Base-by-base conservation (phyloP, 257 asterid species). In the Nicotiana knightiana region DNA sequence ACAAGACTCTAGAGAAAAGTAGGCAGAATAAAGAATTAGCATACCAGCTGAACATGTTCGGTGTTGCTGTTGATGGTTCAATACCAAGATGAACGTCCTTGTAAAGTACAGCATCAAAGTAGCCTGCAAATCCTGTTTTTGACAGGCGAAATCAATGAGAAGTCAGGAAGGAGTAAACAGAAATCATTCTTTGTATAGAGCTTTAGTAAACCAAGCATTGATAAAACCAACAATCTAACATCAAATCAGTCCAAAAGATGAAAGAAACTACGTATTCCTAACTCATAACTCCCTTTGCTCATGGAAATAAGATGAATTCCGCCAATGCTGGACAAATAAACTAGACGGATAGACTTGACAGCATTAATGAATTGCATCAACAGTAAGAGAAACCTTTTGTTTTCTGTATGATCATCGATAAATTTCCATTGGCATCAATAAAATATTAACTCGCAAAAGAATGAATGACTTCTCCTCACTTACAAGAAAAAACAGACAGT, bases 1-100 rank as follows among this genome's bases (percentile, higher is more conserved):
- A 48, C 61, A 73, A 6, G 16, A 13, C 79, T 24, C 79, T 26
- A 24, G 37, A 48, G 7, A 33, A 71, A 13, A 24, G 61, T 12
- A 24, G 61, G 24, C 61, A 73, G 61, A 7, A 6, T 6, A 81
- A 54, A 39, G 17, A 82, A 83, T 13, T 9, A 16, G 32, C 85
- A 76, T 92, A 96, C 98, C 99, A 96, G 93, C 99, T 96, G 86
- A 96, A 96, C 98, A 96, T 96, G 88, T 90, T 96, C 46, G 98
- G 98, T 79, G 98, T 96, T 77, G 94, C 94, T 15, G 97, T 93
- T 35, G 97, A 91, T 2, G 97, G 99, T 85, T 96, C 98, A 83
- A 94, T 96, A 67, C 99, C 98, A 79, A 96, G 98, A 88, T 93
- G 99, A 51, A 96, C 92, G 84, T 94, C 99, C 81, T 96, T 93